Base-by-base conservation (phyloP, 192 early-diverging fungal species). In the Gonapodya prolifera region DNA sequence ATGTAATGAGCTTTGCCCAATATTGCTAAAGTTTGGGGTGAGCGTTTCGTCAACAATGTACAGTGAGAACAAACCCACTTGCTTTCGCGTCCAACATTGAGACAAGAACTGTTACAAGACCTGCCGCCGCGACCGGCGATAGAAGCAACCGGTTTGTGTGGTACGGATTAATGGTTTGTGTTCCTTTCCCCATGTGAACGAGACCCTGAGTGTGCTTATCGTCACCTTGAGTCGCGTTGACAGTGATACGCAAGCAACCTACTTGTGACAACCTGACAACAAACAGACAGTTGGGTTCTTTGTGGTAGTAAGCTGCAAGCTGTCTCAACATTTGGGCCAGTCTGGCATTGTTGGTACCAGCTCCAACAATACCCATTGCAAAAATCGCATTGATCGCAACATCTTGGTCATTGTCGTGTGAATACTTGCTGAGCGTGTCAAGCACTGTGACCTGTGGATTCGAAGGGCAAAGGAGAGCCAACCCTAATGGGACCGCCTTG, bases 301-400 rank as follows among this genome's bases (percentile, higher is more conserved):
- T 97, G 84, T 96, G 90, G 84, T 99, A 98, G 87, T 94, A 99
- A 28, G 93, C 90, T 8, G 97, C 96, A 32, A 99, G 86, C 82
- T 98, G 96, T 75, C 98, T 88, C 77, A 99, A 84, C 89, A 98
- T 95, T 86, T 99, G 98, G 61, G 95, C 97, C 35, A 99, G 85
- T 34, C 98, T 91, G 16, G 98, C 98, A 82, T 99, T 98, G 89
- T 99, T 99, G 23, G 98, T 98, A 70, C 98, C 98, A 1, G 97
- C 96, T 30, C 98, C 98, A 28, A 99, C 93, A 75, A 98, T 83
- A 76, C 98, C 98, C 96, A 99, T 97, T 31, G 97, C 96, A 85
- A 99, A 96, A 69, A 98, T 94, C 17, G 98, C 97, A 83, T 93
- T 97, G 33, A 93, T 84, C 2, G 98, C 93, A 35, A 99, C 97